Conservation (phyloP, 805 yeast species). For the Maudiozyma pseudohumilis region DNA sequence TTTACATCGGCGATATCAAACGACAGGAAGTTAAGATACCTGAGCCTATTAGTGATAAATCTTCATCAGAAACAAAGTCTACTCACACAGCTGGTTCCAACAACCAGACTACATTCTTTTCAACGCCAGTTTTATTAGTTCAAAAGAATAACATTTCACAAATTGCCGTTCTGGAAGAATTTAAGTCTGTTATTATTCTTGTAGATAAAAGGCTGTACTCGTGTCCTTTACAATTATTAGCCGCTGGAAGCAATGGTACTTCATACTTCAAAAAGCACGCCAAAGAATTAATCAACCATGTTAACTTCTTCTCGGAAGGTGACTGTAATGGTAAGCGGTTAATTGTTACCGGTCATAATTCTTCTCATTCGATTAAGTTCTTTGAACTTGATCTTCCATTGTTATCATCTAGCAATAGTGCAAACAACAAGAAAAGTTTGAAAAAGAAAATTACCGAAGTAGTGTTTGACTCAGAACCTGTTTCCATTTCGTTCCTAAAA, state of each 20-base stretch:
- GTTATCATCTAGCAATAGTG: constrained; percentile 17
- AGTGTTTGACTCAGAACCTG: constrained; percentile 77
- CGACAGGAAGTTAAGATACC: constrained; percentile 23
- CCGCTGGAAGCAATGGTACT: constrained; percentile 27
- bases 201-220: constrained; percentile 75
- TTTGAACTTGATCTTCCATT: constrained; percentile 71
- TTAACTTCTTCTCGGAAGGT: constrained; percentile 84
- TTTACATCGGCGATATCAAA: constrained; percentile 68
- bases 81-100: constrained; percentile 23
- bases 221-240: constrained; percentile 62
- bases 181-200: constrained; percentile 68
- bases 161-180: constrained; percentile 84
- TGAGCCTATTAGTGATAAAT: background rate
- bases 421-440: constrained; percentile 48
- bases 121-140: constrained; percentile 68
- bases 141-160: constrained; percentile 73
- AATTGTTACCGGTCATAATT: constrained; percentile 81
- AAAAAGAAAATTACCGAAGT: constrained; percentile 66
- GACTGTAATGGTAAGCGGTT: constrained; percentile 82
- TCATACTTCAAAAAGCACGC: constrained; percentile 48
- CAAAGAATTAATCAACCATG: constrained; percentile 77
- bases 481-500: constrained; percentile 81
- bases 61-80: constrained; percentile 23
- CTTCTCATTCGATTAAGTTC: constrained; percentile 69
- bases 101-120: constrained; percentile 44